phyloP scores from a whole-genome alignment of 768 basidiomycete genomes.

The Serendipita vermifera region DNA sequence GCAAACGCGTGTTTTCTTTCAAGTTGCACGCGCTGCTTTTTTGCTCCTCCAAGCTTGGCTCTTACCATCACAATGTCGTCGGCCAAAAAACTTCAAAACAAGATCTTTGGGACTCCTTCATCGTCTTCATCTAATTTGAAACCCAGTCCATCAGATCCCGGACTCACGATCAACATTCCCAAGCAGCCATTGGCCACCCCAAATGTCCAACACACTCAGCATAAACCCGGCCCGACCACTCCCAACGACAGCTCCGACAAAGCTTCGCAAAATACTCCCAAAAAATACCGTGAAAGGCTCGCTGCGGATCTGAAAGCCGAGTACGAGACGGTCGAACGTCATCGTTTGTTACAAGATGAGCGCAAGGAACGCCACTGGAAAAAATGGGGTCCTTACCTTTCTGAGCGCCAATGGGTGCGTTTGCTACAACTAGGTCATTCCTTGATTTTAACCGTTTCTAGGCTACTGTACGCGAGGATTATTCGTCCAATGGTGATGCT shows the following conservation, averaged over 20 bases:
- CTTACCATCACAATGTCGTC: constrained; percentile 29
- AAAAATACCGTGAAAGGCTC: constrained; percentile 51
- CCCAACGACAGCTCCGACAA: neutral
- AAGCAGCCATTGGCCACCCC: constrained; percentile 10
- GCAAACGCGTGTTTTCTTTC: neutral
- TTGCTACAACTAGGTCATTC: constrained; percentile 15
- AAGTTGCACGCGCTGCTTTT: neutral
- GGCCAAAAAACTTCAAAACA: constrained; percentile 56
- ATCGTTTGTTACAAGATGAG: constrained; percentile 74
- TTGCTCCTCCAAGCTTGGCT: too few species aligned
- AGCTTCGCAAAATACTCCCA: neutral
- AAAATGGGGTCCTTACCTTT: constrained; percentile 95
- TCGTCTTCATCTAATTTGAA: constrained; percentile 2
- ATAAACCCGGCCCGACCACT: neutral
- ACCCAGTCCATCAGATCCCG: constrained; percentile 1
- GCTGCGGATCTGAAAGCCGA: constrained; percentile 47
- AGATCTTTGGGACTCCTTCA: constrained; percentile 40
- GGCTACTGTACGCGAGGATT: constrained; percentile 98
- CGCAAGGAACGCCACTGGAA: constrained; percentile 86
- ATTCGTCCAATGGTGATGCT: constrained; percentile 90
- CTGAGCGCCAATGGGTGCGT: constrained; percentile 93
- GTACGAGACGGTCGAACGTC: constrained; percentile 72
- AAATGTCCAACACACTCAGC: neutral
- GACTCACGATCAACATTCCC: constrained; percentile 17
- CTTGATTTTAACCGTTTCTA: constrained; percentile 23